phyloP scores from a whole-genome alignment of 805 yeast genomes.

The Saccharomycopsis sp. region DNA sequence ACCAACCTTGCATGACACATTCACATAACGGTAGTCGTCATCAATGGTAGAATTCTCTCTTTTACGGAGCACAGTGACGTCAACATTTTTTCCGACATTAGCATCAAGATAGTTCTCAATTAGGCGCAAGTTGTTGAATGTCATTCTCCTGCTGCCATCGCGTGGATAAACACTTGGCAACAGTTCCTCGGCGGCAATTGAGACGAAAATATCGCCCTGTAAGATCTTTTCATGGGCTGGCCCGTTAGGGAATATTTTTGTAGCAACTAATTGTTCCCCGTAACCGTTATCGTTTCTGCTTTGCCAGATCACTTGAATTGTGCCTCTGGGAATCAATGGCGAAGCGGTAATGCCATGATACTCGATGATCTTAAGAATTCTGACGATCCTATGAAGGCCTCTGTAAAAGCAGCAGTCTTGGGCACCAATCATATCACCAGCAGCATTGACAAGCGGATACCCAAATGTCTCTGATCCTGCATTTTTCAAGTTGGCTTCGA shows the following conservation, averaged over 20 bases:
- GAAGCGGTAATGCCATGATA: neutral
- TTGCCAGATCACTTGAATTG: slow-evolving; percentile 55
- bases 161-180: no score
- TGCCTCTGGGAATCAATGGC: slow-evolving; percentile 57
- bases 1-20: neutral
- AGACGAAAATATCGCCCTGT: slow-evolving; percentile 61
- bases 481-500: neutral
- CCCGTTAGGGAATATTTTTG: neutral
- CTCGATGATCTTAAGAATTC: neutral
- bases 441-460: neutral
- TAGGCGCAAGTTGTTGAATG: neutral
- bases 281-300: neutral
- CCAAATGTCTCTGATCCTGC: neutral
- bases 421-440: neutral
- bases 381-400: neutral
- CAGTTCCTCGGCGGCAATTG: slow-evolving; percentile 61
- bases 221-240: neutral
- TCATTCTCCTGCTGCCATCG: no score
- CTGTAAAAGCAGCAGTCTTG: neutral
- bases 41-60: no score
- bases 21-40: no score
- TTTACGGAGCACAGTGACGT: slow-evolving; percentile 27
- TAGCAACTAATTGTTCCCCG: neutral
- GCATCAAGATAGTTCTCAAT: slow-evolving; percentile 81
- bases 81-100: slow-evolving; percentile 52